These are phyloP conservation scores for Leersia perrieri DNA, from an alignment of 176 grass and related monocot genomes.

Conservation along the genomic window DNA sequence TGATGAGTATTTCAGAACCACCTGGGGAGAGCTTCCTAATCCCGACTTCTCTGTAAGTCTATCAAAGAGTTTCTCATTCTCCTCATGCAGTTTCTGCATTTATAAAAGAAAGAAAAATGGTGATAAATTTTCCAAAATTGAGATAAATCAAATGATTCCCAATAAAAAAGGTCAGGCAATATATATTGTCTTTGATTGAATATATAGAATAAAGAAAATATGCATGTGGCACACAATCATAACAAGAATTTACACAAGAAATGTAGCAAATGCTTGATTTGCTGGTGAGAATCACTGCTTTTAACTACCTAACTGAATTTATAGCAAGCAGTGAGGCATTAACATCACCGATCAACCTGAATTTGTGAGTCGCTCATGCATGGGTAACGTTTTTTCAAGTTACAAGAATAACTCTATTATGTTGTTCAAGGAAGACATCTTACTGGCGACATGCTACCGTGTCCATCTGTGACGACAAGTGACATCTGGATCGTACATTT, in stretches of 20 bases:
- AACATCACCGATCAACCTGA: too few relatives aligned
- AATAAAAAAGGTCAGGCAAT: slow-evolving; percentile 11
- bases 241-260: slow-evolving; percentile 16
- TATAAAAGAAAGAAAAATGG: slow-evolving; percentile 25
- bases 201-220: slow-evolving; percentile 3
- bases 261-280: background rate
- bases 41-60: slow-evolving; percentile 84
- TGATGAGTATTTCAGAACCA: slow-evolving; percentile 31
- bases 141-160: slow-evolving; percentile 20
- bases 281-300: too few relatives aligned
- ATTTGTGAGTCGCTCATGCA: too few relatives aligned
- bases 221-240: background rate
- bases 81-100: slow-evolving; percentile 93
- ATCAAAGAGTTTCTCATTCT: slow-evolving; percentile 94
- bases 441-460: too few relatives aligned
- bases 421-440: too few relatives aligned
- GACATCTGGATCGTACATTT: too few relatives aligned
- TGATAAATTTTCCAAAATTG: slow-evolving; percentile 11
- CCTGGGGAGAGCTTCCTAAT: slow-evolving; percentile 64
- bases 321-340: too few relatives aligned
- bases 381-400: too few relatives aligned
- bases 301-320: too few relatives aligned
- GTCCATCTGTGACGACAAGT: too few relatives aligned
- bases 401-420: too few relatives aligned
- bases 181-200: slow-evolving; percentile 11